Base-by-base conservation (phyloP, 805 yeast species). In the Suhomyces sp. region DNA sequence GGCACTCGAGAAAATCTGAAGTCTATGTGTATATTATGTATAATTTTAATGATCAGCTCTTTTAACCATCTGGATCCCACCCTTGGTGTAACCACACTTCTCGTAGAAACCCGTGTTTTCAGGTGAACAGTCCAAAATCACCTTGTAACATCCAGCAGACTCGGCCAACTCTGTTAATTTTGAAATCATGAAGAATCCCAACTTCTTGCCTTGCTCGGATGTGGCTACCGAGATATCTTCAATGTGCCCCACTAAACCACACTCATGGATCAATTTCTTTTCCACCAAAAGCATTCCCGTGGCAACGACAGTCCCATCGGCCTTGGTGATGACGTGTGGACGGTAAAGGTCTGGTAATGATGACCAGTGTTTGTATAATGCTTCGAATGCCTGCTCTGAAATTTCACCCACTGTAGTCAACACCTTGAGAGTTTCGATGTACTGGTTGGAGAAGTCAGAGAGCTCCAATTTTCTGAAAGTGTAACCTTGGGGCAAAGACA, bases 181-280 rank as follows among this genome's bases (percentile, higher is more conserved):
- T 12, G 70, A 64, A 46, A 91, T 85, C 60, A 91, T 56, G 12
- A 70, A 62, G 46, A 71, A 66, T 0, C 98, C 98, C 30, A 91
- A 65, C 47, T 77, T 77, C 54, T 82, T 80, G 5, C 98, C 98
- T 53, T 90, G 97, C 54, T 85, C 85, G 13, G 70, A 63, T 19
- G 58, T 54, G 13, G 79, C 70, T 4, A 91, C 95, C 1, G 97
- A 83, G 42, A 91, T 91, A 56, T 91, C 98, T 54, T 91, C 98
- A 44, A 91, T 83, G 63, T 91, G 98, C 2, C 98, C 98, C 4
- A 87, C 95, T 34, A 72, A 60, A 0, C 95, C 95, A 56, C 93
- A 79, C 25, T 67, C 76, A 60, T 91, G 98, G 43, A 93, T 88
- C 43, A 83, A 63, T 58, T 91, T 91, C 32, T 72, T 73, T 58